A percentile compares a stretch with the other conserved stretches of the same genome.
phyloP scores from a whole-genome alignment of 2,329 filamentous ascomycete genomes.

The Dactylellina drechsleri region DNA sequence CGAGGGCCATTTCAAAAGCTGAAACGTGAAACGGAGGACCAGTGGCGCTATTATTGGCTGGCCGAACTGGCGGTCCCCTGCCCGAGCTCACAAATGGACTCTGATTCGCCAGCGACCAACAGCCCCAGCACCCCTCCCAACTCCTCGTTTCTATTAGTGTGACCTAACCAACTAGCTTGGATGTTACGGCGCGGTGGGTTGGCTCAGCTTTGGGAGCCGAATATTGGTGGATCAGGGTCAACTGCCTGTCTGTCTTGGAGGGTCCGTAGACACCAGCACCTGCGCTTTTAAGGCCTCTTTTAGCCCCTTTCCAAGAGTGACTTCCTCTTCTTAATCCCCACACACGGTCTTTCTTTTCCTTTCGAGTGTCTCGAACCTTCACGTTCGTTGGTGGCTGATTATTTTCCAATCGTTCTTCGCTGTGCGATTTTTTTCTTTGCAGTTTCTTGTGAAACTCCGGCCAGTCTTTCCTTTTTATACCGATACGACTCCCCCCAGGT shows the following conservation, averaged over 20 bases:
- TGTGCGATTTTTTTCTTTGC: slow-evolving; percentile 34
- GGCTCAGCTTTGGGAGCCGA: slow-evolving; percentile 37
- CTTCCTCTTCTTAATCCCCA: slow-evolving; percentile 9
- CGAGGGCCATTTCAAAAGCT: slow-evolving; percentile 4
- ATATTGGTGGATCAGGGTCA: slow-evolving; percentile 54
- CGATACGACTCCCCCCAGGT: slow-evolving; percentile 22
- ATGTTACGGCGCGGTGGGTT: slow-evolving; percentile 17
- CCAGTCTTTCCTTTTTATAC: slow-evolving; percentile 44
- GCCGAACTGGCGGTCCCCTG: slow-evolving; percentile 16
- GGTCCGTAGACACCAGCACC: slow-evolving; percentile 20
- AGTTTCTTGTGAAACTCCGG: slow-evolving; percentile 28
- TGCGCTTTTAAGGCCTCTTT: slow-evolving; percentile 32
- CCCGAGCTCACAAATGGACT: not conserved
- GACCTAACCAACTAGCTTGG: no score
- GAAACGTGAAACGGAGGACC: slow-evolving; percentile 39
- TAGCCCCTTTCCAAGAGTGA: slow-evolving; percentile 25
- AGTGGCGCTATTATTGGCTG: slow-evolving; percentile 46
- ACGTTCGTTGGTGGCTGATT: slow-evolving; percentile 30
- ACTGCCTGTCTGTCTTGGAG: slow-evolving; percentile 12
- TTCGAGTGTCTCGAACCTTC: slow-evolving; percentile 34
- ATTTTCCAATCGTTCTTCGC: slow-evolving; percentile 34
- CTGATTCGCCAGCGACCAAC: slow-evolving; percentile 27
- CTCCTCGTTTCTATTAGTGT: not conserved
- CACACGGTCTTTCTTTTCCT: slow-evolving; percentile 38
- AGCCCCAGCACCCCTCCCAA: slow-evolving; percentile 6